Evolutionary conservation across 1,139 yeast genomes (phyloP), one percentile per base, ranked within the genome.

Genomic region (Kodamaea plutei): DNA sequence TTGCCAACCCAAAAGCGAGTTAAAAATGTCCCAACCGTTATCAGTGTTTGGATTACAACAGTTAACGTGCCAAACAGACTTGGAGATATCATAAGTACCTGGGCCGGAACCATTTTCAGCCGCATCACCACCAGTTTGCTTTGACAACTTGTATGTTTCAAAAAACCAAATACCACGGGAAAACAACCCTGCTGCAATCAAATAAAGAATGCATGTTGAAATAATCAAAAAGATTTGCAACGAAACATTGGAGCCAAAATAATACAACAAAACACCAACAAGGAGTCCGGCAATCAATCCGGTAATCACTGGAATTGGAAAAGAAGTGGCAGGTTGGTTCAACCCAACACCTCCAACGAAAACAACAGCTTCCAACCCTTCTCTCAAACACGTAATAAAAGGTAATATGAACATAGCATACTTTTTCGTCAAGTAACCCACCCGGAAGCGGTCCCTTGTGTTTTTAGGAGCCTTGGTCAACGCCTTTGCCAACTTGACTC

Each of bases 11-110:
- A 85, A 62, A 34, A 84, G 58, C 8, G 94, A 83, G 50, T 85
- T 87, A 72, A 88, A 87, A 39, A 88, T 76, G 75, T 84, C 93
- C 95, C 95, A 88, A 63, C 93, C 93, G 39, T 84, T 80, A 54
- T 87, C 95, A 29, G 69, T 69, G 58, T 80, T 84, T 21, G 95
- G 94, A 61, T 85, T 87, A 64, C 96, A 88, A 63, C 96, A 88
- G 68, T 88, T 87, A 40, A 88, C 89, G 58, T 88, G 96, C 87
- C 95, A 88, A 11, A 88, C 95, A 6, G 85, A 62, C 49, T 73
- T 70, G 35, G 67, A 50, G 45, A 87, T 76, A 56, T 88, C 81
- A 57, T 88, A 88, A 25, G 95, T 79, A 51, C 96, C 96, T 29
- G 94, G 89, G 45, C 96, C 96, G 31, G 84, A 75, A 45, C 96